A percentile compares a stretch with the other conserved stretches of the same genome.
These are phyloP conservation scores for Penstemon eatonii DNA, from an alignment of 257 asterid genomes.

Conservation along the genomic window DNA sequence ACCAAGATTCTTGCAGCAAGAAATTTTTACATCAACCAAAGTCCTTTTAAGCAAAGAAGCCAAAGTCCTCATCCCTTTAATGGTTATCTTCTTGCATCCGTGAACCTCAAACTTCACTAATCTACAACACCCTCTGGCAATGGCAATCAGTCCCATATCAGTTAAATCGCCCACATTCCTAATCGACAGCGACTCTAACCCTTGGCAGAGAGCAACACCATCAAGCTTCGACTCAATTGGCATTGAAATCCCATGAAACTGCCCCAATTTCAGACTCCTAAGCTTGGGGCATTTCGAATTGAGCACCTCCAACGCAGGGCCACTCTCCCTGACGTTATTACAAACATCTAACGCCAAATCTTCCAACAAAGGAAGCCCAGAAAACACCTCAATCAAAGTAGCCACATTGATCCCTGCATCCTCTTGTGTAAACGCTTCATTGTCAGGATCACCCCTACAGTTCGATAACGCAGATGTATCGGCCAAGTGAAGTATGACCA, in stretches of 20 bases:
- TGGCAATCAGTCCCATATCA: constrained; percentile 93
- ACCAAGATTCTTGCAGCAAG: constrained; percentile 77
- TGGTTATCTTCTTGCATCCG: constrained; percentile 71
- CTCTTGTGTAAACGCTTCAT: constrained; percentile 56
- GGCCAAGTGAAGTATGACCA: constrained; percentile 69
- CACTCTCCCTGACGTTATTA: constrained; percentile 67
- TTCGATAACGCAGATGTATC: constrained; percentile 58
- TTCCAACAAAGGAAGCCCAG: constrained; percentile 69
- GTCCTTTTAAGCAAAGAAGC: constrained; percentile 57
- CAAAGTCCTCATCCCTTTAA: constrained; percentile 79
- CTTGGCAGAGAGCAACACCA: constrained; percentile 77
- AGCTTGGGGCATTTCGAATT: constrained; percentile 60
- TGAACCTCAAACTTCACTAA: constrained; percentile 67
- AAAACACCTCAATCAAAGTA: constrained; percentile 79
- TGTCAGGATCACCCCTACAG: constrained; percentile 53
- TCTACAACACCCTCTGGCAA: constrained; percentile 80
- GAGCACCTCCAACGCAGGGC: constrained; percentile 80
- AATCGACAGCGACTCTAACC: constrained; percentile 68
- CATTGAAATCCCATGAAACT: constrained; percentile 72
- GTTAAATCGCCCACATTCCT: constrained; percentile 67
- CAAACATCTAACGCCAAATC: constrained; percentile 71
- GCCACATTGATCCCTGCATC: constrained; percentile 57
- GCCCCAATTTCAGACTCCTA: constrained; percentile 74
- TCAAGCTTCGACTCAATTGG: constrained; percentile 73
- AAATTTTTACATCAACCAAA: constrained; percentile 71